Conservation (phyloP, 805 yeast species). For the Torulaspora franciscae region DNA sequence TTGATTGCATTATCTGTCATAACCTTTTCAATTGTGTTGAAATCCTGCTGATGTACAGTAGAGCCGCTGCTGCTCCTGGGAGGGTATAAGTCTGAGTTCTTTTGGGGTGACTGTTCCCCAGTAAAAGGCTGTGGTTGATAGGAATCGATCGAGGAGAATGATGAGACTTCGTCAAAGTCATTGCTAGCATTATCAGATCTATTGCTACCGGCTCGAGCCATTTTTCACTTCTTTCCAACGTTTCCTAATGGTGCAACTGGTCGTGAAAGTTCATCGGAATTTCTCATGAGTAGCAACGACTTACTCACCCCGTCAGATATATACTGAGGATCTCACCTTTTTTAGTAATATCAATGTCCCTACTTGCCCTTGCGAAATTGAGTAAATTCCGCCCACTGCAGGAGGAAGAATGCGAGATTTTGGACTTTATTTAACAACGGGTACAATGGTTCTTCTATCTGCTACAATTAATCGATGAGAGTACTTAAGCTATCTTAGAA, state of each 20-base stretch:
- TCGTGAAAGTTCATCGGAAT: no score
- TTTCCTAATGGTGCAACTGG: background rate
- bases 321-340: background rate
- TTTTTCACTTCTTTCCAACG: background rate
- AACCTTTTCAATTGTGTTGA: slow-evolving; percentile 22
- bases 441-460: background rate
- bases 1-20: slow-evolving; percentile 24
- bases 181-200: slow-evolving; percentile 10
- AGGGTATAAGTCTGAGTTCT: slow-evolving; percentile 3
- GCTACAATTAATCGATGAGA: background rate
- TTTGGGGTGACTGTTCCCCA: slow-evolving; percentile 8
- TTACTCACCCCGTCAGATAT: no score
- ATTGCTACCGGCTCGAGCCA: background rate
- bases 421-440: background rate
- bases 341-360: background rate
- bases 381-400: background rate
- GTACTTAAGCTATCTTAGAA: no score
- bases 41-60: slow-evolving; percentile 16
- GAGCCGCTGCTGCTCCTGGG: slow-evolving; percentile 10
- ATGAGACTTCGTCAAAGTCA: slow-evolving; percentile 29
- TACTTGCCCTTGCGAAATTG: background rate
- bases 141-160: slow-evolving; percentile 28
- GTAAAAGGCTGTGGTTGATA: slow-evolving; percentile 26
- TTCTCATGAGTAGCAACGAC: no score
- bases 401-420: slow-evolving; percentile 1